Evolutionary conservation across 352 stramenopile species (phyloP), one percentile per base, ranked within the genome.

Genomic region (Phytophthora palmivora): DNA sequence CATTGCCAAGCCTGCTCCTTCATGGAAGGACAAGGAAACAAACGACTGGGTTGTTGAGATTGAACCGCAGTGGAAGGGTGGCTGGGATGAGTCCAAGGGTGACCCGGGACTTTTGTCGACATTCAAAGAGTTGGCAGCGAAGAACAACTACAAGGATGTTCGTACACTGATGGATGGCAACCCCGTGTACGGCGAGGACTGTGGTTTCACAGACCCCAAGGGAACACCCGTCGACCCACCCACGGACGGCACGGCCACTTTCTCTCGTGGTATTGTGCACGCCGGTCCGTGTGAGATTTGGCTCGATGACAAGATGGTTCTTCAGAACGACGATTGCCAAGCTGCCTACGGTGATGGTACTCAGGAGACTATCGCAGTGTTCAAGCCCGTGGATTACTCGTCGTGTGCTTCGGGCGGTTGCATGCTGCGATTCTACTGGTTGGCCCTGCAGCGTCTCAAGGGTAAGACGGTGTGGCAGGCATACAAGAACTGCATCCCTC

Each of bases 341-440:
- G 46, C 42, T 30, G 61, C 67, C 9, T 81, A 66, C 33, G 65
- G 70, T 18, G 63, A 72, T 12, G 68, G 64, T 9, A 61, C 62
- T 5, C 26, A 62, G 21, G 36, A 67, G 19, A 59, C 45, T 0
- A 65, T 58, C 1, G 58, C 63, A 0, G 49, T 70, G 0, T 67
- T 76, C 39, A 76, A 75, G 18, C 61, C 67, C 6, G 58, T 84
- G 6, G 74, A 83, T 48, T 83, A 73, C 39, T 76, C 70, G 39
- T 67, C 63, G 4, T 83, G 74, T 30, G 44, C 60, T 0, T 52
- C 46, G 15, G 51, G 47, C 19, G 58, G 43, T 7, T 83, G 74
- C 47, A 66, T 75, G 60, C 26, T 75, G 3, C 55, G 65, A 0
- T 78, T 73, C 54, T 75, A 75, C 65, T 75, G 62, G 61, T 37